Percentiles rank a stretch among this genome's conserved stretches.
phyloP scores from a whole-genome alignment of 1,139 yeast genomes.

The Meyerozyma carpophila region DNA sequence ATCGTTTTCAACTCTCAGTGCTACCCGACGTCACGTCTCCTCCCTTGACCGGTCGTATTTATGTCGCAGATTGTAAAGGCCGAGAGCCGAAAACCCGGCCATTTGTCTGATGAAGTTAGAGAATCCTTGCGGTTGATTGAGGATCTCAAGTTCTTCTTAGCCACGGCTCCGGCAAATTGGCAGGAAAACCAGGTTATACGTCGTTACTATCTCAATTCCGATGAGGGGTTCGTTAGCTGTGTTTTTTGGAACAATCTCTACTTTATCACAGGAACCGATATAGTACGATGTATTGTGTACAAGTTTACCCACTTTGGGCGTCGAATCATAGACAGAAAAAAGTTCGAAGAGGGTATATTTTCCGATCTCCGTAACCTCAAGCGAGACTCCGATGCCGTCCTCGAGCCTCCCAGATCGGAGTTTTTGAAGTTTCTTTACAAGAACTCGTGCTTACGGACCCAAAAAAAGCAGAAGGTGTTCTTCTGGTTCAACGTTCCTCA shows the following conservation, averaged over 20 bases:
- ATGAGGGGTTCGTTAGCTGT: conserved; percentile 88
- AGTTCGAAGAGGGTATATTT: conserved; percentile 95
- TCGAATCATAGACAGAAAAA: conserved; percentile 75
- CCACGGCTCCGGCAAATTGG: conserved; percentile 95
- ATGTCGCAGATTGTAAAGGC: conserved; percentile 1
- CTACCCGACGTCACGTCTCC: background rate
- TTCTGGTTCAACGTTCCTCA: conserved; percentile 97
- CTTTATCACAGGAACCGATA: conserved; percentile 93
- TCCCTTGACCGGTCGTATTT: background rate
- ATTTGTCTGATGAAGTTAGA: conserved; percentile 21
- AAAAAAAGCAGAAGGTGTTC: conserved; percentile 94
- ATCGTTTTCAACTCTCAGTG: background rate
- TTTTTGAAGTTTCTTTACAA: conserved; percentile 81
- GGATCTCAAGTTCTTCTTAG: conserved; percentile 76
- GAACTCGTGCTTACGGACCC: conserved; percentile 86
- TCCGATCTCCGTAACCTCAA: conserved; percentile 84
- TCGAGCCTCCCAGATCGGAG: conserved; percentile 84
- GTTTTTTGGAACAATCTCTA: conserved; percentile 89
- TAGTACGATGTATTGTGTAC: conserved; percentile 85
- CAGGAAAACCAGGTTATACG: conserved; percentile 83
- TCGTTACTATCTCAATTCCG: conserved; percentile 78
- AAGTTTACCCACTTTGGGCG: conserved; percentile 90
- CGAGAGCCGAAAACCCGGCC: background rate
- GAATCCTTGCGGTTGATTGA: conserved; percentile 63
- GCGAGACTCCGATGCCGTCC: conserved; percentile 81